Base-by-base conservation (phyloP, 768 basidiomycete species). In the Cytidiella melzeri region DNA sequence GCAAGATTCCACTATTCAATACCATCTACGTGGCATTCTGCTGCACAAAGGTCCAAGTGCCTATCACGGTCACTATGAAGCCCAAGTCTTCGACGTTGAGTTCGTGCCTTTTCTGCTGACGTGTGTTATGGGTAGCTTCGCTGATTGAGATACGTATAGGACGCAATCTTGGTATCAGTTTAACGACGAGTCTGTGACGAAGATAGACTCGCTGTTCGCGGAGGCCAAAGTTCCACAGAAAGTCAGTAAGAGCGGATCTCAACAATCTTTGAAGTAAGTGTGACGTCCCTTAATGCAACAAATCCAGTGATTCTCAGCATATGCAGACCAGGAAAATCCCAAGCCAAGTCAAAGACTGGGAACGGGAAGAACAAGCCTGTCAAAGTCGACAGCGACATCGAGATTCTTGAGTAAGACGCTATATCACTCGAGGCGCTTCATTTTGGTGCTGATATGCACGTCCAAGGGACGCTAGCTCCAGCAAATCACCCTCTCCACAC, bases 41-140 rank as follows among this genome's bases (percentile, higher is more conserved):
- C 65, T 92, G 50, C 95, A 98, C 69, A 91, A 90, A 61, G 95
- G 95, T 4, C 58, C 77, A n/a, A 93, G 89, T 63, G 95, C 94
- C 26, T 88, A 96, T 68, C 84, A 87, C 55, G 90, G 90, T 3
- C 89, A 92, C 62, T 92, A 93, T 60, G 87, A 89, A 63, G 88
- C 87, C 12, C 87, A 91, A 60, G 87, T 91, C 18, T 81, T 81
- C 57, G 88, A 92, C 61, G 67, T 68, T 19, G 66, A 68, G 89
- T 92, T 59, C n/a, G n/a, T n/a, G n/a, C n/a, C n/a, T n/a, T n/a
- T n/a, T n/a, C n/a, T 48, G 81, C 10, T 26, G 21, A 18, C 26
- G 9, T 24, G n/a, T n/a, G 7, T 21, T 39, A 40, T 15, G 30
- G 15, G 7, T 34, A 7, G 30, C 30, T 15, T 34, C 15, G 30